Base-by-base conservation (phyloP, 257 asterid species). In the Misopates orontium region DNA sequence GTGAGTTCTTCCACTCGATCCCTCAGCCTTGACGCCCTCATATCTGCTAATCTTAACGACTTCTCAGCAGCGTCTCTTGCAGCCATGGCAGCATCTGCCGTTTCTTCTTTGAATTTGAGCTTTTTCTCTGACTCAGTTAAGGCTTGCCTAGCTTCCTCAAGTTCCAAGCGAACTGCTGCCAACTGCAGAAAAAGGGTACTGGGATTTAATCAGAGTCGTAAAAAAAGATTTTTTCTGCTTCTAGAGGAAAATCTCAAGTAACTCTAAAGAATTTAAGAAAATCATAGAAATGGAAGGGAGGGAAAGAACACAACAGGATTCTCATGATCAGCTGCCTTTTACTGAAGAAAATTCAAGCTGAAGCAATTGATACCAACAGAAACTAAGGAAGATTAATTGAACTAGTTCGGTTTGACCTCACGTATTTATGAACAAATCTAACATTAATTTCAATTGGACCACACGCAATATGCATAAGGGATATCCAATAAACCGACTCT, bases 1-100 rank as follows among this genome's bases (percentile, higher is more conserved):
- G 84, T 85, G 56, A 94, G 87, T 80, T 90, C 99, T 73, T 94
- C 99, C 25, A 88, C 83, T 69, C 93, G 88, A 21, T 90, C 99
- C 78, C 97, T 85, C 71, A 94, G 82, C 80, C 95, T 81, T 25
- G 95, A 20, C 6, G 96, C 86, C 73, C 99, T 88, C 76, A 63
- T 70, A 75, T 94, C 99, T 7, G 96, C 97, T 80, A 94, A 80
- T 75, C 81, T 82, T 82, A 94, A 74, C 0, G 99, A 94, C 66
- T 83, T 90, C 69, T 88, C 97, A 67, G 99, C 99, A 55, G 99
- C 99, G 52, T 90, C 96, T 75, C 97, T 84, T 24, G 99, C 99
- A 48, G 87, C 93, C 89, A 90, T 90, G 60, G 99, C 99, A 45
- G 99, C 97, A 50, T 84, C 89, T 36, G 97, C 97, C 3, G 93